Percentiles rank a stretch among this genome's conserved stretches.
phyloP scores from a whole-genome alignment of 148 eudicot species.

The Rhododendron ovatum region DNA sequence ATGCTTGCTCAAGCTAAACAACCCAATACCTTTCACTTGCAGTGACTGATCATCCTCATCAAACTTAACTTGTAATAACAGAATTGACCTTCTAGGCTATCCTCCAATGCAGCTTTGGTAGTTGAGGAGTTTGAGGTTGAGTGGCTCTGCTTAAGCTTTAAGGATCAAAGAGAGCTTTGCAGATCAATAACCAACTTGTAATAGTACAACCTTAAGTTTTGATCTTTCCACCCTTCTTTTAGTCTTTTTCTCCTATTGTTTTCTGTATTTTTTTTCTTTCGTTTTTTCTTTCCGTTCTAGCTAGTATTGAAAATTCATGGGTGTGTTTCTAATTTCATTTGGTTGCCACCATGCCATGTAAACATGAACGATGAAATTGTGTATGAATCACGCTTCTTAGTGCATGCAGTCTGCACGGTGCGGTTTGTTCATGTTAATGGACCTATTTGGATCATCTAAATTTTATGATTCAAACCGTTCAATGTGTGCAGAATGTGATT shows the following conservation, averaged over 20 bases:
- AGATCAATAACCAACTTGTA: not conserved
- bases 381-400: not conserved
- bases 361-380: not conserved
- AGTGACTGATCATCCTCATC: constrained; percentile 15
- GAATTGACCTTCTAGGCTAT: not conserved
- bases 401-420: not conserved
- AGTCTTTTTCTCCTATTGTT: not conserved
- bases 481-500: too few species aligned
- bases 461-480: too few species aligned
- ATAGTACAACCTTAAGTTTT: not conserved
- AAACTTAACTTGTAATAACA: not conserved
- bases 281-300: not conserved
- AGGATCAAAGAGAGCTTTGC: not conserved
- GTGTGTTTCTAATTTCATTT: constrained; percentile 10
- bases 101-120: not conserved
- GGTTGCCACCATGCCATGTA: not conserved
- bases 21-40: constrained; percentile 43
- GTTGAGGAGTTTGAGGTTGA: not conserved
- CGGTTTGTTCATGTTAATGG: too few species aligned
- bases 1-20: constrained; percentile 64
- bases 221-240: not conserved
- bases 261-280: too few species aligned
- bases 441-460: not conserved
- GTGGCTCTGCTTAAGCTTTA: not conserved
- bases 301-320: not conserved